Percentiles rank a stretch among this genome's conserved stretches.
These are phyloP conservation scores for Ceratocystis papillata DNA, from an alignment of 2,329 filamentous ascomycete genomes.

Conservation along the genomic window DNA sequence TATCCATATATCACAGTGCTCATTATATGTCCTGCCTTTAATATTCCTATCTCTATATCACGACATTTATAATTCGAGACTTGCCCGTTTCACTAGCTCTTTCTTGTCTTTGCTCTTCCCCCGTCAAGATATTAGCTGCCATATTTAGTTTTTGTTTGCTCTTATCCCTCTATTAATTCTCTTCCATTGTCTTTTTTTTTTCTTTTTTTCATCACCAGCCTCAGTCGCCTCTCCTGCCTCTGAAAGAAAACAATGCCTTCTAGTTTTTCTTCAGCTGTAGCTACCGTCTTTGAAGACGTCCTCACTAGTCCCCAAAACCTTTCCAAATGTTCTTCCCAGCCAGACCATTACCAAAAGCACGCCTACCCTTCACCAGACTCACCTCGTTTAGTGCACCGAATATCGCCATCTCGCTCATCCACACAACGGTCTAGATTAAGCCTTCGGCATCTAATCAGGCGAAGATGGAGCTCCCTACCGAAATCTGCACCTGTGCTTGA, in stretches of 20 bases:
- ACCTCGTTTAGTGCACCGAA: constrained; percentile 17
- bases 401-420: constrained; percentile 8
- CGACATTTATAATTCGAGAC: not conserved
- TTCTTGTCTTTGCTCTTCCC: not conserved
- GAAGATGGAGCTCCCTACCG: constrained; percentile 19
- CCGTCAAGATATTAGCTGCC: not conserved
- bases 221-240: not conserved
- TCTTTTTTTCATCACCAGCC: not conserved
- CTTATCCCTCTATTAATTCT: not conserved
- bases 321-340: not conserved
- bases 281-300: not conserved
- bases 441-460: constrained; percentile 17
- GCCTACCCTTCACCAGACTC: constrained; percentile 12
- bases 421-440: not conserved
- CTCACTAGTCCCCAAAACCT: constrained; percentile 1
- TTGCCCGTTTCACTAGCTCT: not conserved
- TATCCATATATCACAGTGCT: not conserved
- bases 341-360: constrained; percentile 4
- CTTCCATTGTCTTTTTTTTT: not conserved
- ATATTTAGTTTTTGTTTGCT: not conserved
- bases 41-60: constrained; percentile 5
- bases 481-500: constrained; percentile 5
- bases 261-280: constrained; percentile 1
- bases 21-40: not conserved
- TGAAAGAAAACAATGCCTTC: not conserved